Evolutionary conservation across 768 basidiomycete species (phyloP).

Genomic region (Hirschioporus abietinus): DNA sequence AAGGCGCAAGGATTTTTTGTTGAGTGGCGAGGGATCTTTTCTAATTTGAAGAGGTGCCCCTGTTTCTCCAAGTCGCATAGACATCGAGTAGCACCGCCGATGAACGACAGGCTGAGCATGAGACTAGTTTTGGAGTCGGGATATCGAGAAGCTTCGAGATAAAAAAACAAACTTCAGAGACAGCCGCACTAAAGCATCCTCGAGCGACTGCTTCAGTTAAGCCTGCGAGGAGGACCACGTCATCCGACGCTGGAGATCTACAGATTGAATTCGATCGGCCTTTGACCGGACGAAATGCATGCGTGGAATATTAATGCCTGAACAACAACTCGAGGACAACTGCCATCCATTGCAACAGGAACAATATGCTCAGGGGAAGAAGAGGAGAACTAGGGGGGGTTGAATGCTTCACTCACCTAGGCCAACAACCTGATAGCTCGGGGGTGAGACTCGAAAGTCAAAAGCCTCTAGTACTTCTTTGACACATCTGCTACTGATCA

Average conservation of each 20-base stretch:
- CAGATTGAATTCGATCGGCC: neutral
- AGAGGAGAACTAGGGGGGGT: neutral
- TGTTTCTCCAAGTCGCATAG: neutral
- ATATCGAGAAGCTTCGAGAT: neutral
- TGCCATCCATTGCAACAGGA: neutral
- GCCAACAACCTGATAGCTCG: neutral
- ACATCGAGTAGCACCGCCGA: neutral
- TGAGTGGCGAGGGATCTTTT: neutral
- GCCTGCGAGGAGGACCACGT: no score
- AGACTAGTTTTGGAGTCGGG: neutral
- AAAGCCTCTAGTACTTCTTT: neutral
- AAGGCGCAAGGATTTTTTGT: neutral
- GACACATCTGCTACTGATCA: neutral
- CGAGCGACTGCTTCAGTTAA: neutral
- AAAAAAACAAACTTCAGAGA: neutral
- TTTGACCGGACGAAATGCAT: neutral
- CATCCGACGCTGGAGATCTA: neutral
- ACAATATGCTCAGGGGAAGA: neutral
- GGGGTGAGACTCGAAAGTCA: neutral
- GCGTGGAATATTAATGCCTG: neutral
- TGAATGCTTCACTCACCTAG: neutral
- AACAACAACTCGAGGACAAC: neutral
- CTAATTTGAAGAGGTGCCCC: neutral
- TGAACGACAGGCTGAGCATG: neutral
- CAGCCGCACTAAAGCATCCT: neutral